Evolutionary conservation across 352 stramenopile species (phyloP).

Genomic region (Phytopythium litorale): DNA sequence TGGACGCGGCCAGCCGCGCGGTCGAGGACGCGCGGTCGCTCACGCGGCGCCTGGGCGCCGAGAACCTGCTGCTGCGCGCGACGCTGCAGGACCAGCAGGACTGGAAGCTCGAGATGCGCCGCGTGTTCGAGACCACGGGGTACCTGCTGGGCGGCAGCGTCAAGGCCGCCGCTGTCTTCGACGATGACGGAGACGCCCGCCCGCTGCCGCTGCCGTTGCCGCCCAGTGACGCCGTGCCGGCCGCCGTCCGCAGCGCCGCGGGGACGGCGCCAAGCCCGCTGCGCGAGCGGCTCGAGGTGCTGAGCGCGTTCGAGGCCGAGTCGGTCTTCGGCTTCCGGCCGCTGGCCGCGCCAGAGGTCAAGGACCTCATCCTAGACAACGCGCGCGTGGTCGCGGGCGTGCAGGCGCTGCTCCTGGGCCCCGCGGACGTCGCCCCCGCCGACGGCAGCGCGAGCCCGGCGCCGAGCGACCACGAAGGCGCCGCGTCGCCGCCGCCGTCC

Average conservation of each 20-base stretch:
- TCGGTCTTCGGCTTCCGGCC: conserved; percentile 39
- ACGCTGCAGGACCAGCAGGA: conserved; percentile 40
- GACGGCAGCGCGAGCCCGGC: not conserved
- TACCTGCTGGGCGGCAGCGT: conserved; percentile 14
- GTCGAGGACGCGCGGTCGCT: conserved; percentile 26
- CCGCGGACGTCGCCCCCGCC: not conserved
- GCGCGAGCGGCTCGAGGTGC: conserved; percentile 11
- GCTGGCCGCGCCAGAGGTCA: conserved; percentile 26
- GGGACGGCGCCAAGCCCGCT: not conserved
- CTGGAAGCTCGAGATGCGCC: conserved; percentile 41
- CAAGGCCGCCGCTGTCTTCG: conserved; percentile 17
- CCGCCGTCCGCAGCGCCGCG: too few species aligned
- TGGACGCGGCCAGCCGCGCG: conserved; percentile 7
- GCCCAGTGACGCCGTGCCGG: too few species aligned
- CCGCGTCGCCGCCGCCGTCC: not conserved
- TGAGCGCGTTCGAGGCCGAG: conserved; percentile 29
- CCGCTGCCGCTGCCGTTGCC: not conserved
- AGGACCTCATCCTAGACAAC: conserved; percentile 41
- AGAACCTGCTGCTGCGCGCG: conserved; percentile 47
- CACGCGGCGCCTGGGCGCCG: conserved; percentile 38
- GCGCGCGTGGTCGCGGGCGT: conserved; percentile 21
- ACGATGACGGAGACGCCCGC: not conserved
- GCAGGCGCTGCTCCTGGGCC: conserved; percentile 20
- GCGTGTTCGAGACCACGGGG: conserved; percentile 45
- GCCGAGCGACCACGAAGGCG: not conserved